Evolutionary conservation across 2,329 filamentous ascomycete species (phyloP).

Genomic region (Pleoardoris graminearum): DNA sequence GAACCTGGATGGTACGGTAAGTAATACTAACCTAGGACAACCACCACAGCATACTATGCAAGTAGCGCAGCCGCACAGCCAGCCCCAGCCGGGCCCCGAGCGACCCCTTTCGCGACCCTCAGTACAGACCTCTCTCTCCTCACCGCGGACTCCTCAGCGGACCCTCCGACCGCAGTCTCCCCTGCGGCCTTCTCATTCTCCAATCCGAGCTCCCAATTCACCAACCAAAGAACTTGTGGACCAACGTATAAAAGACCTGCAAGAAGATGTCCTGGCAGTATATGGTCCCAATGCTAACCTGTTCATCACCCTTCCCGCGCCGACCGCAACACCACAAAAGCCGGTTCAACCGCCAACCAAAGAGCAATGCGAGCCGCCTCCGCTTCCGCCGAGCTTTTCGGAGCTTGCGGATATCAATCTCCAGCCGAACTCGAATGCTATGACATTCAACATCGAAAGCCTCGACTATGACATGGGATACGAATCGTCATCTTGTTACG

Average conservation of each 20-base stretch:
- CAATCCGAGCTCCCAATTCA: constrained; percentile 39
- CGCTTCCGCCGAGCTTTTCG: constrained; percentile 63
- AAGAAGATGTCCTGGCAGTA: constrained; percentile 50
- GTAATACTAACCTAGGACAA: constrained; percentile 63
- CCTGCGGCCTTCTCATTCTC: constrained; percentile 39
- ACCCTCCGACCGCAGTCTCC: constrained; percentile 39
- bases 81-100: constrained; percentile 73
- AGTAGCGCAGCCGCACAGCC: constrained; percentile 88
- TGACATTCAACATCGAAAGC: constrained; percentile 46
- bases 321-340: constrained; percentile 54
- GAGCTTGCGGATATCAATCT: constrained; percentile 54
- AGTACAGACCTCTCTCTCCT: constrained; percentile 44
- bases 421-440: constrained; percentile 44
- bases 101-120: constrained; percentile 43
- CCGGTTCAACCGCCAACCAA: constrained; percentile 44
- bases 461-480: constrained; percentile 51
- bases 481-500: constrained; percentile 55
- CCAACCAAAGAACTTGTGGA: constrained; percentile 42
- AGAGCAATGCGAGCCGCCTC: constrained; percentile 56
- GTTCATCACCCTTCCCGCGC: constrained; percentile 58
- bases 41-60: constrained; percentile 77
- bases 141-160: constrained; percentile 41
- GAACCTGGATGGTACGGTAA: constrained; percentile 52
- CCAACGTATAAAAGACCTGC: constrained; percentile 48
- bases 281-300: constrained; percentile 49